Evolutionary conservation across 768 basidiomycete species (phyloP), one percentile per base, ranked within the genome.

Genomic region (Coprinopsis sp.): DNA sequence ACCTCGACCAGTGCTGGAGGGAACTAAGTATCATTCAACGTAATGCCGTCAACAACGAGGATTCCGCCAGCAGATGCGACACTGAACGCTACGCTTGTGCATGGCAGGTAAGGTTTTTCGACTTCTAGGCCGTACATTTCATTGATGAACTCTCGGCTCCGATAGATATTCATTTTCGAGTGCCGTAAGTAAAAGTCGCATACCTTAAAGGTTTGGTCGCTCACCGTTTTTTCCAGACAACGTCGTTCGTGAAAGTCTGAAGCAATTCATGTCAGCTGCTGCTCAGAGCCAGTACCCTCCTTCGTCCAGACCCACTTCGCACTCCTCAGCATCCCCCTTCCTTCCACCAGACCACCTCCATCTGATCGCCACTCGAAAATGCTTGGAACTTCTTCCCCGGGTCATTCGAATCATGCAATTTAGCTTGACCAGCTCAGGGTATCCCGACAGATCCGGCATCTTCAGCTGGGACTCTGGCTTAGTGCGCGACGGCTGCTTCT

Each of bases 401-500:
- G 68, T 81, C 12, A 64, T 79, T 24, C 64, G 69, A 41, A 76
- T 80, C 49, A 61, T 84, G 25, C 75, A 76, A 50, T 64, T 65
- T 5, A 77, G 82, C 54, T 58, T 79, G 4, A 64, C 70, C 3
- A 56, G 54, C 42, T 61, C 61, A 18, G 56, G 54, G 30, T 51
- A 47, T 14, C 61, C 64, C 30, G 58, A 56, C 14, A 49, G 33
- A 34, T 55, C 63, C 18, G 71, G 72, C 11, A 78, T 95, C 54
- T 91, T 96, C 59, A 75, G 74, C 55, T 94, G 85, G 73, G 93
- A 97, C 60, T 79, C 91, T 1, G 84, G 86, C 16, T 73, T 94
- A 3, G 81, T 93, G 44, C 79, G 88, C 16, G 92, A 95, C 56
- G 93, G 93, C 3, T 90, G 86, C 57, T 95, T 86, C 73, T 94